Base-by-base conservation (phyloP, 768 basidiomycete species). In the Panus rudis region DNA sequence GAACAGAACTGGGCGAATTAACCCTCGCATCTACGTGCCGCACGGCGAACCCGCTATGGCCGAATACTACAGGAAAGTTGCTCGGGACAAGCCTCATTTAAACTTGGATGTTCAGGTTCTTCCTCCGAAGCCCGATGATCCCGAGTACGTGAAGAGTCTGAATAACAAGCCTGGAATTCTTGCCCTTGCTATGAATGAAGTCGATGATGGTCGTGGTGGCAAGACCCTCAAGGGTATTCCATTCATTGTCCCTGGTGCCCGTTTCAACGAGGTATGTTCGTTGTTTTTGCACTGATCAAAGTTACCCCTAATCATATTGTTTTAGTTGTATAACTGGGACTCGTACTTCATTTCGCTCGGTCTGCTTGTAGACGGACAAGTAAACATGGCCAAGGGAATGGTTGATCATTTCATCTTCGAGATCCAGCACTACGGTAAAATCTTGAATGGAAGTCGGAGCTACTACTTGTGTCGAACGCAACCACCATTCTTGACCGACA, bases 351-450 rank as follows among this genome's bases (percentile, higher is more conserved):
- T 94, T 56, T 73, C 87, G 6, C 79, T 98, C 20, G 94, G 94
- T 13, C 77, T 99, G 22, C 78, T 99, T 6, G 90, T 97, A 19
- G 94, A 99, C 57, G 93, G 92, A 21, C 84, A 92, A 55, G 80
- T 94, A 22, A 76, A 81, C 46, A 87, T 98, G 80, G 94, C 96
- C 16, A 91, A 92, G 64, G 90, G 92, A 55, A 92, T 98, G 81
- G 92, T 97, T 33, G 96, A 98, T 43, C 94, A 99, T 63, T 99
- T 98, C 68, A 87, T 96, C 58, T 99, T 98, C 61, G 92, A 98
- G 71, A 96, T 99, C 71, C 91, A 82, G 68, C 89, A 96, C 65
- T 96, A 96, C 60, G 87, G 88, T 69, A 93, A 94, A 67, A 92
- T 93, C 55, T 68, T 98, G 52, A 99, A 99, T 62, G 94, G 94